These are phyloP conservation scores for Suillus variegatus DNA, from an alignment of 768 basidiomycete genomes.

Conservation along the genomic window DNA sequence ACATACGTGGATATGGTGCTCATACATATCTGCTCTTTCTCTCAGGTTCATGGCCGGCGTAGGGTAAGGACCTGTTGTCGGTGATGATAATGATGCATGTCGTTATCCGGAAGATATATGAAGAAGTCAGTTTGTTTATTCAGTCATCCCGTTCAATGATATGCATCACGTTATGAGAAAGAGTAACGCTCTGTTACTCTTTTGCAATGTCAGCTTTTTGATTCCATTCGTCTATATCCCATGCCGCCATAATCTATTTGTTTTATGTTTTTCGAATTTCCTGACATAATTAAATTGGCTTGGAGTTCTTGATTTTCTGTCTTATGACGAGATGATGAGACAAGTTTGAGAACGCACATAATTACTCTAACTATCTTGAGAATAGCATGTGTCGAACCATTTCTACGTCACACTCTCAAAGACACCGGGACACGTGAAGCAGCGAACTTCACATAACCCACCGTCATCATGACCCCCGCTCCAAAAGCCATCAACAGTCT, in stretches of 20 bases:
- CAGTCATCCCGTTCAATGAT: slow-evolving; percentile 13
- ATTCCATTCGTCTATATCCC: not conserved
- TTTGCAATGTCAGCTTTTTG: not conserved
- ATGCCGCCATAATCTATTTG: not conserved
- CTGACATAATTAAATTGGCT: too few relatives aligned
- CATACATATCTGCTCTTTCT: not conserved
- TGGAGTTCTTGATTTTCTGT: too few relatives aligned
- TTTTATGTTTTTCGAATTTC: not conserved
- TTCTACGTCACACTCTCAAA: not conserved
- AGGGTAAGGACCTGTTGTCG: not conserved
- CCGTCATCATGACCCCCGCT: slow-evolving; percentile 26
- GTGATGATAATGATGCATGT: not conserved
- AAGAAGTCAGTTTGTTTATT: slow-evolving; percentile 66
- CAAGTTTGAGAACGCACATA: not conserved
- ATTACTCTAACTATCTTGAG: not conserved
- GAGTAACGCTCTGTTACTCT: slow-evolving; percentile 63
- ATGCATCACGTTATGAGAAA: slow-evolving; percentile 50
- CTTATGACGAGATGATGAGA: not conserved
- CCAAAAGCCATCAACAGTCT: slow-evolving; percentile 31
- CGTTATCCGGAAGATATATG: slow-evolving; percentile 49
- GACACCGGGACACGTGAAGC: slow-evolving; percentile 1
- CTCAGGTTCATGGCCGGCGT: not conserved
- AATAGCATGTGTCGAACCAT: not conserved
- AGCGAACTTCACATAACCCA: slow-evolving; percentile 15
- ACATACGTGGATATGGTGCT: too few relatives aligned